These are phyloP conservation scores for Porogramme epimiltina DNA, from an alignment of 1,284 basidiomycete genomes.

Conservation along the genomic window DNA sequence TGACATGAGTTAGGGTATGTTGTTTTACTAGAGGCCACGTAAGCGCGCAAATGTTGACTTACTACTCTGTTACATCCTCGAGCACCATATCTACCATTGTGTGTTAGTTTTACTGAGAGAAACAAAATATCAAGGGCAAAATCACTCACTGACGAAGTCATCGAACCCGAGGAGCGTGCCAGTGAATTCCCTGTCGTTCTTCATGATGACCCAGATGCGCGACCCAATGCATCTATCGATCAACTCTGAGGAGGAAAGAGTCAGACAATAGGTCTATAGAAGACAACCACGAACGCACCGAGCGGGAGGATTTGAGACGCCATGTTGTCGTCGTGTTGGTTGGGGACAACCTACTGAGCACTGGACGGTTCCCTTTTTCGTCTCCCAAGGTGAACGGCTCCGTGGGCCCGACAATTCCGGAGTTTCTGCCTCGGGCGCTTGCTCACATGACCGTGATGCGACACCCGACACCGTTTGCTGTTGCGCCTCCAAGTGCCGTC, in stretches of 20 bases:
- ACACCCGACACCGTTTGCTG: too few relatives aligned
- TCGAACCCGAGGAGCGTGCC: conserved; percentile 97
- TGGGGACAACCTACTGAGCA: neutral
- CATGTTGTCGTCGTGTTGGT: conserved; percentile 44
- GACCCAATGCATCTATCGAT: conserved; percentile 96
- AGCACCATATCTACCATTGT: conserved; percentile 87
- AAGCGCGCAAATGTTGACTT: conserved; percentile 9
- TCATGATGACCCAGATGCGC: conserved; percentile 96
- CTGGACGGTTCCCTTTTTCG: too few relatives aligned
- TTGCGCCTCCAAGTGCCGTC: too few relatives aligned
- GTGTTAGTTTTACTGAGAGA: neutral
- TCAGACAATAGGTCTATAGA: neutral
- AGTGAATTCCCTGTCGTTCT: conserved; percentile 92
- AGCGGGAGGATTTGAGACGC: conserved; percentile 68
- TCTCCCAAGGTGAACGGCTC: too few relatives aligned
- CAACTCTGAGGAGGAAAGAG: conserved; percentile 57
- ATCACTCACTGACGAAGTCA: conserved; percentile 96
- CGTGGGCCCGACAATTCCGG: too few relatives aligned
- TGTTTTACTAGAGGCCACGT: neutral
- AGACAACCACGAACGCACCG: conserved; percentile 27
- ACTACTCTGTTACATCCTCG: conserved; percentile 98
- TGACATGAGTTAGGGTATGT: neutral
- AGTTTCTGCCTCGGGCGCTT: too few relatives aligned
- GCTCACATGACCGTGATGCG: too few relatives aligned
- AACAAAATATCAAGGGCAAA: neutral